Evolutionary conservation across 129 eudicot genomes (phyloP).

Genomic region (Lonicera japonica): DNA sequence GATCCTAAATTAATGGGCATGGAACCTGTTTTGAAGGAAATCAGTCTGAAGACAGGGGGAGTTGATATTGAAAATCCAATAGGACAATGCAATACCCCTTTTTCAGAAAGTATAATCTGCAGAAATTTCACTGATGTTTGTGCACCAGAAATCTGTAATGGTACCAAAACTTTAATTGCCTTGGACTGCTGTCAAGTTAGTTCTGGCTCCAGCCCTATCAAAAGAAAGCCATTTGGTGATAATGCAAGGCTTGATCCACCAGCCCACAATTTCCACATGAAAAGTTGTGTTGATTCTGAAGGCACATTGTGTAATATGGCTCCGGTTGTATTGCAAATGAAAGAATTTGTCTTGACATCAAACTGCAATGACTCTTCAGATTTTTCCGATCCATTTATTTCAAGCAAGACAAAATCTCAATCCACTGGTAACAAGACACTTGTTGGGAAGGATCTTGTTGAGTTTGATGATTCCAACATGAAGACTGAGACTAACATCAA

Average conservation of each 20-base stretch:
- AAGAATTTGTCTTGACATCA: neutral
- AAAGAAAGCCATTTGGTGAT: constrained; percentile 10
- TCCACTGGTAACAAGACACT: constrained; percentile 1
- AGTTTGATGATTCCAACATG: constrained; percentile 16
- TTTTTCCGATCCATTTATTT: neutral
- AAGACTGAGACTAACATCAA: constrained; percentile 12
- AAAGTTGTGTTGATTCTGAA: neutral
- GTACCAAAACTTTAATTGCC: neutral
- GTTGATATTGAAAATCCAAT: constrained; percentile 11
- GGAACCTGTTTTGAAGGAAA: constrained; percentile 5
- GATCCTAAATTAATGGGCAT: too few relatives aligned
- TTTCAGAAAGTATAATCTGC: constrained; percentile 28
- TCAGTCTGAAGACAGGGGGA: constrained; percentile 9
- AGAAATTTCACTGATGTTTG: constrained; percentile 14
- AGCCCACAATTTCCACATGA: neutral
- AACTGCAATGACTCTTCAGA: constrained; percentile 1
- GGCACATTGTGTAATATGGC: constrained; percentile 1
- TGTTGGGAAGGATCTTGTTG: constrained; percentile 6
- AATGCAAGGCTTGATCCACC: constrained; percentile 13
- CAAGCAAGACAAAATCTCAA: neutral
- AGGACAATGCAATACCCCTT: constrained; percentile 8
- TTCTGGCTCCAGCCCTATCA: neutral
- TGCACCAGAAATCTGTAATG: constrained; percentile 14
- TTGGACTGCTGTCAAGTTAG: neutral
- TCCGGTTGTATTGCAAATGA: constrained; percentile 13